These are phyloP conservation scores for Saturnispora dispora DNA, from an alignment of 805 yeast species.

Conservation along the genomic window DNA sequence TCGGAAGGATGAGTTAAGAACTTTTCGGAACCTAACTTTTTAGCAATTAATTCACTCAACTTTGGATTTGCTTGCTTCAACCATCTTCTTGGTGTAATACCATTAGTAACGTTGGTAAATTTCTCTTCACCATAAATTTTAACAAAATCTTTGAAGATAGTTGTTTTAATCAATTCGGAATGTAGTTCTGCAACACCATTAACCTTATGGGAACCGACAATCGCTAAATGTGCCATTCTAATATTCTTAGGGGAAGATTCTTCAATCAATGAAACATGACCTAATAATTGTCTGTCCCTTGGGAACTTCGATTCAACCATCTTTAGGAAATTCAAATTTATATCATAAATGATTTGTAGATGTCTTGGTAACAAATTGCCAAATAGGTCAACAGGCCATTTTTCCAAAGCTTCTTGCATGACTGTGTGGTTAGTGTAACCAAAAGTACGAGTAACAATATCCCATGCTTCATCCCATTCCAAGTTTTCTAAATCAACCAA, in stretches of 20 bases:
- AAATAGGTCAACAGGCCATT: slow-evolving; percentile 84
- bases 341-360: slow-evolving; percentile 79
- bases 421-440: slow-evolving; percentile 95
- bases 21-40: slow-evolving; percentile 59
- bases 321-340: slow-evolving; percentile 72
- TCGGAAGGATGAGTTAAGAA: slow-evolving; percentile 59
- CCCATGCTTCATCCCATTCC: slow-evolving; percentile 81
- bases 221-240: slow-evolving; percentile 87
- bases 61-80: slow-evolving; percentile 85
- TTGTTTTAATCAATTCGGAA: slow-evolving; percentile 80
- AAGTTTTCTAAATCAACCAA: slow-evolving; percentile 76
- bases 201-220: slow-evolving; percentile 86
- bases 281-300: slow-evolving; percentile 52
- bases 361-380: slow-evolving; percentile 82
- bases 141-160: slow-evolving; percentile 87
- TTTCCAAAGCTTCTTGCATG: slow-evolving; percentile 89
- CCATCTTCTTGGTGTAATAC: slow-evolving; percentile 96
- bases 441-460: slow-evolving; percentile 66
- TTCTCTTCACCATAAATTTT: slow-evolving; percentile 70
- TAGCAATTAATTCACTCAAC: slow-evolving; percentile 63
- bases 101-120: slow-evolving; percentile 88
- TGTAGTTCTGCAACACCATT: slow-evolving; percentile 96
- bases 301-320: slow-evolving; percentile 71
- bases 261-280: slow-evolving; percentile 76
- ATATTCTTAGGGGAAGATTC: slow-evolving; percentile 75